Base-by-base conservation (phyloP, 345 rosid genomes). In the Gossypium stocksii region DNA sequence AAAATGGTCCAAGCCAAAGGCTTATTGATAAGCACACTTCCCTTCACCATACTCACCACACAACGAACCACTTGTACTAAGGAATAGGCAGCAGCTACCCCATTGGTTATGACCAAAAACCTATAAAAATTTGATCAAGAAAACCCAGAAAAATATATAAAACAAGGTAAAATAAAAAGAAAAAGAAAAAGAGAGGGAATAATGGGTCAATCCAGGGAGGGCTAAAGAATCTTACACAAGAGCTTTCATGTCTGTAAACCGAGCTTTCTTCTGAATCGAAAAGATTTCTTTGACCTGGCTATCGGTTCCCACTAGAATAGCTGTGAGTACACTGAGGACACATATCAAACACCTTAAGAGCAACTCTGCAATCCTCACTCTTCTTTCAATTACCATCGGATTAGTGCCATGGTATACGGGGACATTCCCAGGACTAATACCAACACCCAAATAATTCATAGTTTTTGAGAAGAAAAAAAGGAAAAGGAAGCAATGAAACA, bases 161-260 rank as follows among this genome's bases (percentile, higher is more conserved):
- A 9, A 9, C 23, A 54, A 54, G 17, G 8, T 6, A 0, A 54
- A 56, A 0, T n/a, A n/a, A 4, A 34, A 4, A 34, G 29, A 29
- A 4, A 4, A 3, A 1, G 11, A 3, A 58, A 10, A 7, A 38
- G 3, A 6, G 9, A 1, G 5, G 20, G 45, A 34, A 49, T 59
- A 27, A 9, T 11, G 13, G 52, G 52, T 45, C 20, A 7, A 22
- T 22, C 23, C 11, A 3, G 62, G 16, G 34, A 22, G 62, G 62
- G 60, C 4, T 22, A 56, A n/a, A 11, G 49, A 27, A 34, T 13
- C 94, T 81, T 81, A 93, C 99, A 93, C 93, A 38, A 95, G 92
- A 9, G 98, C 92, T 83, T 93, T 95, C 96, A 93, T 90, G 85
- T 93, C 99, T 8, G 96, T 90, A 78, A 82, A 93, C 77, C 62